Evolutionary conservation across 148 eudicot genomes (phyloP), one percentile per base, ranked within the genome.

Genomic region (Hydrangea macrophylla): DNA sequence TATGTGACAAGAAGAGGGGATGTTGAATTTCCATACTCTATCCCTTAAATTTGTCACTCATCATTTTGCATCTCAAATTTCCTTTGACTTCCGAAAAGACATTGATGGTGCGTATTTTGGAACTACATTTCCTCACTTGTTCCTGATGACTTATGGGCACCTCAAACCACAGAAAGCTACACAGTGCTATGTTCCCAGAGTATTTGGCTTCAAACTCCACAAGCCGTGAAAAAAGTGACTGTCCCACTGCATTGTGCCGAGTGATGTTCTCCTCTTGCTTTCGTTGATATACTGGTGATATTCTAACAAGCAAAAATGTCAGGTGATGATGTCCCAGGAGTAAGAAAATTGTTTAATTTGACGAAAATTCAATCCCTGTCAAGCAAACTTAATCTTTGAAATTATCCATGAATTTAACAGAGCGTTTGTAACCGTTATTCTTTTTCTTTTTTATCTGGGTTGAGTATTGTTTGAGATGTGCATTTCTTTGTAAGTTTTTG

Each of bases 201-300:
- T 88, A 9, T 88, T 88, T 26, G 93, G 93, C 27, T 88, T 88
- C 83, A 88, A 88, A 80, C 72, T 88, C 71, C 93, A 85, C 81
- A 88, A 85, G 69, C 81, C 93, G 6, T 83, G 76, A 88, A 9
- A 17, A 33, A 22, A 33, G 2, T 12, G 12, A n/a, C 3, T 20
- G 6, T 8, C 58, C 30, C 5, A 15, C 69, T 50, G 58, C 24
- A n/a, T n/a, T n/a, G n/a, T n/a, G n/a, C 5, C 54, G 45, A 63
- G 23, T 13, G 57, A 6, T 25, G 50, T 50, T 48, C 40, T 31
- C 40, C 17, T 20, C 68, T 30, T 28, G 68, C 20, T 30, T n/a
- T n/a, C n/a, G n/a, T n/a, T n/a, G n/a, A n/a, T n/a, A n/a, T n/a
- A 26, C 68, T 50, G 18, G 20, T 30, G 40, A 42, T 50, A 26